Base-by-base conservation (phyloP, 768 basidiomycete genomes). In the Udeniomyces megalosporus region DNA sequence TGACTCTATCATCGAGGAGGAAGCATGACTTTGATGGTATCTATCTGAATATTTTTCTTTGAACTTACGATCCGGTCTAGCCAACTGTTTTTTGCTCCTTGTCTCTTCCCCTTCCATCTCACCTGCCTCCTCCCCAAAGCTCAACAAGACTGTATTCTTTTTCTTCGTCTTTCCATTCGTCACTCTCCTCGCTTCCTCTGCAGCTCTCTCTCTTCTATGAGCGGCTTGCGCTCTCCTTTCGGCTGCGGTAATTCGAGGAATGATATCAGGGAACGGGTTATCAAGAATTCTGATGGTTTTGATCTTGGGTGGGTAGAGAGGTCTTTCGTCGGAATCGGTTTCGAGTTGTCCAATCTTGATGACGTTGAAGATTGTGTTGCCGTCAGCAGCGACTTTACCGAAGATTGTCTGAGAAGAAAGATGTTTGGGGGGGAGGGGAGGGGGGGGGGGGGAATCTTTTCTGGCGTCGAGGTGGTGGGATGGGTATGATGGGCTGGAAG, bases 231-330 rank as follows among this genome's bases (percentile, higher is more conserved):
- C 84, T 45, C 84, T 80, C 66, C 85, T 84, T 75, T 97, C 95
- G 2, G 83, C 88, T 1, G 91, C 90, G 1, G 95, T 99, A 64
- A 97, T 99, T 28, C 95, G 84, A 4, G 93, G 93, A 42, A 91
- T 80, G 67, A 97, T 95, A 70, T 97, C 92, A 58, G 84, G 81
- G 71, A 95, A 96, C 0, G 95, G 93, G 70, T 97, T 93, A 58
- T 95, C 90, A 32, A 89, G 70, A 57, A 99, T 86, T 11, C 83
- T 81, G 31, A 93, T 78, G 1, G 80, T 80, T 68, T 83, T 85
- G 71, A 99, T 93, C 71, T 86, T 91, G 0, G 93, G 91, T 2
- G 95, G 90, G 67, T 91, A 92, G 61, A 89, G 70, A 7, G 90
- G 91, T 48, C 83, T 78, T 67, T 84, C 86, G 47, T 84, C 79